Conservation (phyloP, 179 eudicot genomes). For the Beta corolliflora region DNA sequence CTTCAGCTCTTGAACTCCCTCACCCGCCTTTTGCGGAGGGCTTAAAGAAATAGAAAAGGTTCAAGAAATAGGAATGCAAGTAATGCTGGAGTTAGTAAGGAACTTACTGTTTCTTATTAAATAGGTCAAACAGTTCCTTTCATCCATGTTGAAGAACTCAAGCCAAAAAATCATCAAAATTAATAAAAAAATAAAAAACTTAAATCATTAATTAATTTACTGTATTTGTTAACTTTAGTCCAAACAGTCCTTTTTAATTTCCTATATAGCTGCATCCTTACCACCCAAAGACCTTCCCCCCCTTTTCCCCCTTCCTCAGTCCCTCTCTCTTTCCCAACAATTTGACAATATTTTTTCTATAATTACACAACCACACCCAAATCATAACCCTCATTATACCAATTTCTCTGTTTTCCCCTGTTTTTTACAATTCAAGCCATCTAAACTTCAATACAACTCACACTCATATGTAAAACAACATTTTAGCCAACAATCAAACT, state of each 20-base stretch:
- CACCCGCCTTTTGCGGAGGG: conserved; percentile 28
- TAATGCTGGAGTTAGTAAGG: conserved; percentile 11
- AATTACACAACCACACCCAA: background rate
- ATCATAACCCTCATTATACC: conserved; percentile 7
- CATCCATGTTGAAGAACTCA: conserved; percentile 13
- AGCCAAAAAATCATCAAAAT: background rate
- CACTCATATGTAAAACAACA: conserved; percentile 14
- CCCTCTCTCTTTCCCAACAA: too few relatives aligned
- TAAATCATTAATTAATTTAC: background rate
- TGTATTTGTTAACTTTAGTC: background rate
- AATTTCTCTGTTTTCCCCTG: conserved; percentile 23
- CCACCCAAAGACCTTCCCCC: conserved; percentile 31
- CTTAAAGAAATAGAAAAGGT: background rate
- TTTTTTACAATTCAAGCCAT: conserved; percentile 17
- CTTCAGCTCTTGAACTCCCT: background rate
- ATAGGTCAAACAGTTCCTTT: conserved; percentile 31
- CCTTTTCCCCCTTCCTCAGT: background rate
- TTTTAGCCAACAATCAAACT: background rate
- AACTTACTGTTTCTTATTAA: conserved; percentile 13
- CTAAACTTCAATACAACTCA: background rate
- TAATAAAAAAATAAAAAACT: background rate
- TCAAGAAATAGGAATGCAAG: background rate
- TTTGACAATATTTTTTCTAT: too few relatives aligned
- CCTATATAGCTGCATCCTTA: conserved; percentile 31
- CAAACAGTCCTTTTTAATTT: conserved; percentile 13